Evolutionary conservation across 2,329 filamentous ascomycete species (phyloP).

Genomic region (Ophiosphaerella herpotricha): DNA sequence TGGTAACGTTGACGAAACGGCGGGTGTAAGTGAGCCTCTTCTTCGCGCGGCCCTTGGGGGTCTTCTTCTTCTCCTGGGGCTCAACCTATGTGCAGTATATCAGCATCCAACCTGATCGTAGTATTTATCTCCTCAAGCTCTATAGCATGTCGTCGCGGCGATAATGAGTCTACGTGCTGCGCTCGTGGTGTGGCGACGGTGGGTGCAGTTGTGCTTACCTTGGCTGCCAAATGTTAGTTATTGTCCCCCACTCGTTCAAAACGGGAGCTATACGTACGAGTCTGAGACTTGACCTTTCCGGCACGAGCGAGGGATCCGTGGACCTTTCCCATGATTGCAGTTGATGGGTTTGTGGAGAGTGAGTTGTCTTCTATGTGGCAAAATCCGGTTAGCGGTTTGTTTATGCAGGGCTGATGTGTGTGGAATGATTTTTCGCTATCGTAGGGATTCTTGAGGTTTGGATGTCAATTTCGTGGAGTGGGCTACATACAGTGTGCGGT

Average conservation of each 20-base stretch:
- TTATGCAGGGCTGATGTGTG: conserved; percentile 4
- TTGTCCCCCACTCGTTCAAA: conserved; percentile 1
- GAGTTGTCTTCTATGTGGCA: conserved; percentile 38
- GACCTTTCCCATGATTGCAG: conserved; percentile 84
- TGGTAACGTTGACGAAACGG: conserved; percentile 97
- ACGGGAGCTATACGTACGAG: conserved; percentile 23
- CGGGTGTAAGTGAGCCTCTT: conserved; percentile 97
- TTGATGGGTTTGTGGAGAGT: conserved; percentile 40
- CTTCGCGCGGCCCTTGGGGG: conserved; percentile 94
- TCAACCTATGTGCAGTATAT: conserved; percentile 66
- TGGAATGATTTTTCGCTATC: conserved; percentile 4
- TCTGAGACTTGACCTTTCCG: conserved; percentile 87
- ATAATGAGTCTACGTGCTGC: not conserved
- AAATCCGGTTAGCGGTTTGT: conserved; percentile 33
- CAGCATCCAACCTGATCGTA: conserved; percentile 20
- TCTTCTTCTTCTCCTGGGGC: conserved; percentile 93
- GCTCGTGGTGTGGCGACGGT: not conserved
- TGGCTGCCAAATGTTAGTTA: conserved; percentile 29
- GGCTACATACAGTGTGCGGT: conserved; percentile 42
- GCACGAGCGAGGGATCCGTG: conserved; percentile 94
- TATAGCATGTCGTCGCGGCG: too few species aligned
- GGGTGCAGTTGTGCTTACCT: conserved; percentile 24
- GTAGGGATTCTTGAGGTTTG: conserved; percentile 2
- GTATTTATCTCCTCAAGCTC: not conserved
- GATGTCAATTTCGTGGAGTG: conserved; percentile 34